Evolutionary conservation across 2,329 filamentous ascomycete species (phyloP), one percentile per base, ranked within the genome.

Genomic region (Colletotrichum australisinense): DNA sequence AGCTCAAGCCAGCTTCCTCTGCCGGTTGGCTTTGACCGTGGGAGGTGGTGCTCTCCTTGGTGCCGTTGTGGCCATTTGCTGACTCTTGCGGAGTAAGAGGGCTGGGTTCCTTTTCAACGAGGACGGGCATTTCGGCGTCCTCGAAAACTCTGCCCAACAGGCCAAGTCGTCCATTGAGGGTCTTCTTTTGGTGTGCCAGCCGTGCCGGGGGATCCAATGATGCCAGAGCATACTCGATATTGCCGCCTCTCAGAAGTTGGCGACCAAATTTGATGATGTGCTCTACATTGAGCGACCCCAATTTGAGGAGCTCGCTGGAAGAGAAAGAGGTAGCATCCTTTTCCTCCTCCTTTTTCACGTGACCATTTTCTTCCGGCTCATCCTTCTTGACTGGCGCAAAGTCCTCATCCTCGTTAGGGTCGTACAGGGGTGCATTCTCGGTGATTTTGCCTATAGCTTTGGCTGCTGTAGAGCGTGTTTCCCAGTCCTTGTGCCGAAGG

Each of bases 361-460:
- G 75, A 63, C 81, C 83, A 74, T 85, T 84, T 65, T 87, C 85
- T 77, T 77, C 71, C 78, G 63, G 59, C 67, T 83, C 81, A 62
- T 89, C 86, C 66, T 88, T 83, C 78, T 88, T 88, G 30, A 79
- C 79, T 35, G 79, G 75, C n/a, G 80, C 75, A 16, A 80, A 77
- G 49, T 87, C 89, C 76, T 96, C 94, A 73, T 92, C 92, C 24
- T 88, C 88, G 79, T 98, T 98, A 1, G 97, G 97, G 78, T 98
- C 95, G 81, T 97, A 98, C 57, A 89, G 85, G 67, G 95, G 92
- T 1, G 95, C 95, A 86, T 98, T 94, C 72, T 96, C 93, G 75
- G 97, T 92, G 76, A 99, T 98, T 78, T 96, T 95, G 72, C 96
- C 96, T 72, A 99, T 93, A 24, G 97, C 97, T 84, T 96, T 97